A percentile compares a stretch with the other conserved stretches of the same genome.
These are phyloP conservation scores for Dendrocalamus sinicus DNA, from an alignment of 176 grass and related monocot species.

Conservation along the genomic window DNA sequence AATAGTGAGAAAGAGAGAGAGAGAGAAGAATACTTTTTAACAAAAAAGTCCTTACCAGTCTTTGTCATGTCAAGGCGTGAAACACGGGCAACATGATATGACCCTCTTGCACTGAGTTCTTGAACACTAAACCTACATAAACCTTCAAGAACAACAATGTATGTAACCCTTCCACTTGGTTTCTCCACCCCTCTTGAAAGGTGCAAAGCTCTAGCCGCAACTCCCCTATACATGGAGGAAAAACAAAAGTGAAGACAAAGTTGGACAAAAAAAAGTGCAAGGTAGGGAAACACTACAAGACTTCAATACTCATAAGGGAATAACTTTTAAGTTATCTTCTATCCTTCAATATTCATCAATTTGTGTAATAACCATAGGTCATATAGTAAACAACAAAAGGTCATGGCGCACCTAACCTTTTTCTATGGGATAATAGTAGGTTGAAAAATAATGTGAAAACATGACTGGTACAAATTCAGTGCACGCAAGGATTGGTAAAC, in stretches of 20 bases:
- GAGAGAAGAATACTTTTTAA: not conserved
- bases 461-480: not conserved
- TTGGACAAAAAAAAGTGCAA: constrained; percentile 11
- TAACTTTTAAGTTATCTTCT: not conserved
- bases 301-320: not conserved
- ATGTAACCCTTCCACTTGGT: constrained; percentile 95
- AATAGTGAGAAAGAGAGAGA: not conserved
- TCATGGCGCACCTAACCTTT: not conserved
- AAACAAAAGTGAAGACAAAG: constrained; percentile 4
- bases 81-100: constrained; percentile 88
- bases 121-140: constrained; percentile 96
- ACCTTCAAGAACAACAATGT: constrained; percentile 97
- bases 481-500: not conserved
- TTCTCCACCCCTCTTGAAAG: constrained; percentile 98
- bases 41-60: constrained; percentile 62
- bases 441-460: constrained; percentile 13
- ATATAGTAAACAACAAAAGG: not conserved
- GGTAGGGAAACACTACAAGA: not conserved
- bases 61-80: constrained; percentile 94
- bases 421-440: constrained; percentile 1
- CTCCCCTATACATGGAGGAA: constrained; percentile 67
- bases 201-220: constrained; percentile 98
- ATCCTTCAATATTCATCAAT: constrained; percentile 20
- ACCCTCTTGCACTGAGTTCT: constrained; percentile 81
- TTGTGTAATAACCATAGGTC: not conserved